Conservation (phyloP, 345 rosid genomes). For the Gossypium rotundifolium region DNA sequence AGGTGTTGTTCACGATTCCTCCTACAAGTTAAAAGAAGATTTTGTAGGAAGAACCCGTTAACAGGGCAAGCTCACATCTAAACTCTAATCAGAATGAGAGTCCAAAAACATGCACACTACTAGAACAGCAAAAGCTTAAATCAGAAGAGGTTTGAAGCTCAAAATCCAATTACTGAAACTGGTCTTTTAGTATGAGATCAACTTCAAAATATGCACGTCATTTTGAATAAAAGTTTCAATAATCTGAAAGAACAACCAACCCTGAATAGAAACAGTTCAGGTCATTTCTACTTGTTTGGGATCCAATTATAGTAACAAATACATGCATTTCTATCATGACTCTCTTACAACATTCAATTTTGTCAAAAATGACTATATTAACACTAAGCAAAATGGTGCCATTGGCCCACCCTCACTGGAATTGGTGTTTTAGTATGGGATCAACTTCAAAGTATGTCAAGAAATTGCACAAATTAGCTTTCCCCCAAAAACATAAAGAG, state of each 20-base stretch:
- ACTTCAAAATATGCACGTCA: no score
- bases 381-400: neutral
- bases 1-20: constrained; percentile 84
- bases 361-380: neutral
- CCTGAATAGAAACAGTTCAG: neutral
- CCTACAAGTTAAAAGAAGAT: constrained; percentile 38
- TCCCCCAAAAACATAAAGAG: neutral
- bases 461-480: neutral
- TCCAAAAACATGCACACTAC: neutral
- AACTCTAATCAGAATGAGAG: neutral
- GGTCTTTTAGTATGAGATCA: no score
- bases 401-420: no score
- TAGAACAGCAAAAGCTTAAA: neutral
- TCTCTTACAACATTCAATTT: neutral
- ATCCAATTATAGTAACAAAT: neutral
- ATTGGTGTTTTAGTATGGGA: neutral
- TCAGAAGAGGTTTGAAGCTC: neutral
- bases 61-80: neutral
- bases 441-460: neutral
- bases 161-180: neutral
- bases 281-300: neutral
- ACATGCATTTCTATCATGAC: neutral
- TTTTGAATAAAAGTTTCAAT: no score
- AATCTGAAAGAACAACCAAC: neutral
- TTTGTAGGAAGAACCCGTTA: neutral